Conservation (phyloP, 352 stramenopile species). For the Vaucheria bursata region DNA sequence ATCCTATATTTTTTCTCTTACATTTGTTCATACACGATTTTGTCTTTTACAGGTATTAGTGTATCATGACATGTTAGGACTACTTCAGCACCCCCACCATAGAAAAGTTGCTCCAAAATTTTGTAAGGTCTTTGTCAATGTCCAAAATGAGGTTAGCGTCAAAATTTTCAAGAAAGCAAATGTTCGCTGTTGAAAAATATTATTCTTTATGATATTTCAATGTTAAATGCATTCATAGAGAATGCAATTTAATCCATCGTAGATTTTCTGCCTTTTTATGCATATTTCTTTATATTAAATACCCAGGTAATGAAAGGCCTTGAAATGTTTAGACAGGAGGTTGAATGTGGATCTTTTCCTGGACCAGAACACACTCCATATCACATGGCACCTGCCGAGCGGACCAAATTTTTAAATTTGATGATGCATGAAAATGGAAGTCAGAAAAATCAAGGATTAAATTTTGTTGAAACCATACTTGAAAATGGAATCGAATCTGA, state of each 20-base stretch:
- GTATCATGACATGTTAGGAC: slow-evolving; percentile 95
- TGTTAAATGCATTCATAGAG: neutral
- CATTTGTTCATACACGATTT: no score
- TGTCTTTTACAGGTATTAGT: slow-evolving; percentile 86
- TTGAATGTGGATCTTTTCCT: slow-evolving; percentile 86
- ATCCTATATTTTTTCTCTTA: no score
- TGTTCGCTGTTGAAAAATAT: neutral
- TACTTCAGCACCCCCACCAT: slow-evolving; percentile 95
- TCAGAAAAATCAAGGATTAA: no score
- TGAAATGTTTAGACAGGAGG: slow-evolving; percentile 87
- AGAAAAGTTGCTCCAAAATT: slow-evolving; percentile 91
- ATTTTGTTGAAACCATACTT: no score
- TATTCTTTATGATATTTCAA: neutral
- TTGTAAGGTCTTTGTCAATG: slow-evolving; percentile 92
- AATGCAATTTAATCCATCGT: neutral
- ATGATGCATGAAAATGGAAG: slow-evolving; percentile 52
- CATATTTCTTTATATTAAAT: neutral
- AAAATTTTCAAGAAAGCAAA: neutral
- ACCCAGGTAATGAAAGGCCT: slow-evolving; percentile 72
- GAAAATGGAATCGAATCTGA: no score
- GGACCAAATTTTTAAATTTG: slow-evolving; percentile 56
- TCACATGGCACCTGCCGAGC: slow-evolving; percentile 73
- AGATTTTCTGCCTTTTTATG: neutral
- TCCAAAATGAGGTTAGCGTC: slow-evolving; percentile 64
- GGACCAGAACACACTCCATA: slow-evolving; percentile 86